Evolutionary conservation across 768 basidiomycete species (phyloP).

Genomic region (Multifurca ochricompacta): DNA sequence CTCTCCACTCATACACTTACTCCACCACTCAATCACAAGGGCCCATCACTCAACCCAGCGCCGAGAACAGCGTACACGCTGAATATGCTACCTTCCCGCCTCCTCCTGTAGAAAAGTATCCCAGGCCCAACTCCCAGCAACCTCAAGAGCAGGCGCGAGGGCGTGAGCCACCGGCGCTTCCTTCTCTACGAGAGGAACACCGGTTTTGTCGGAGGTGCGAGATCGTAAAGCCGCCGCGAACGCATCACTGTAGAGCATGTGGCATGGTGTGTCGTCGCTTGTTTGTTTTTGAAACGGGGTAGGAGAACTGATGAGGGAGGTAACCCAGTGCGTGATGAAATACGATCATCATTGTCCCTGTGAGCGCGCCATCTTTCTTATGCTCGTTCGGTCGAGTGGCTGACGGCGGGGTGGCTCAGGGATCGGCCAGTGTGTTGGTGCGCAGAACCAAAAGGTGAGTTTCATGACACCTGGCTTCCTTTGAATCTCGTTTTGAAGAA

Average conservation of each 20-base stretch:
- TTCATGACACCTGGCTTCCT: background rate
- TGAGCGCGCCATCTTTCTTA: conserved; percentile 30
- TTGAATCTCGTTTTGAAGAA: background rate
- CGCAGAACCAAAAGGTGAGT: conserved; percentile 78
- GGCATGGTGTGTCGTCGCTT: conserved; percentile 53
- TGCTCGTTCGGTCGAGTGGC: background rate
- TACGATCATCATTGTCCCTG: conserved; percentile 91
- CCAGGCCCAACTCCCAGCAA: background rate
- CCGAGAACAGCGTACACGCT: background rate
- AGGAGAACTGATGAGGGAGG: background rate
- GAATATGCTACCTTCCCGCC: background rate
- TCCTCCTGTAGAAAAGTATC: background rate
- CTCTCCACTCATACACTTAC: background rate
- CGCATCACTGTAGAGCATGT: conserved; percentile 78
- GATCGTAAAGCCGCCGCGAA: conserved; percentile 62
- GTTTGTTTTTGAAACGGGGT: background rate
- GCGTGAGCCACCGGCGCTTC: conserved; percentile 30
- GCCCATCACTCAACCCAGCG: background rate
- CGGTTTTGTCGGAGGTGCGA: conserved; percentile 59
- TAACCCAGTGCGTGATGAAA: conserved; percentile 63
- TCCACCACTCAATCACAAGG: background rate
- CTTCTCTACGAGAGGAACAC: conserved; percentile 51
- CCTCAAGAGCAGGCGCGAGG: background rate
- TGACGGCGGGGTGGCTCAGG: conserved; percentile 35
- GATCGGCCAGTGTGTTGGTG: conserved; percentile 94